Base-by-base conservation (phyloP, 1,139 yeast genomes). In the Eremothecium coryli region DNA sequence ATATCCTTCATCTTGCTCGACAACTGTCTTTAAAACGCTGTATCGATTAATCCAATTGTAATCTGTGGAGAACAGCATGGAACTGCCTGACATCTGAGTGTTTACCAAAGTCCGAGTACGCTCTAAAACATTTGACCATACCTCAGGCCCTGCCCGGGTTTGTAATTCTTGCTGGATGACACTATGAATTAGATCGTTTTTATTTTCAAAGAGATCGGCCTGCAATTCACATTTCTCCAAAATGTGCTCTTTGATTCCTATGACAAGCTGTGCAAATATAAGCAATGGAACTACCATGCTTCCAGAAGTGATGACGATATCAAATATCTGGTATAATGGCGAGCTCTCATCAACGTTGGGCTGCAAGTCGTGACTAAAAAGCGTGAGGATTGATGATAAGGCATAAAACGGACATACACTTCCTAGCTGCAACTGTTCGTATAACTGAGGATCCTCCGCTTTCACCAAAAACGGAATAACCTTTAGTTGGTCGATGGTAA, bases 371-470 rank as follows among this genome's bases (percentile, higher is more conserved):
- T 90, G 97, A 10, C 93, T 66, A 56, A 77, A 84, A 32, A 84
- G 49, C 1, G 97, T 85, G 30, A 90, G 64, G 1, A 88, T 63
- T 1, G 93, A 71, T 9, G 95, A 80, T 8, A 90, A 57, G 0
- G 85, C 82, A 48, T 70, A 80, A 40, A 75, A 73, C 0, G 81
- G 78, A 31, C 64, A 61, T 0, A 72, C 53, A 10, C 60, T 58
- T 26, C 63, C 64, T 12, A 82, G 49, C 14, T 73, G 64, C 7
- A 82, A 52, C 10, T 70, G 41, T 2, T 62, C 61, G 45, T 70
- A 76, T n/a, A 82, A 52, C 3, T 60, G 54, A 1, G 59, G 56
- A 46, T 82, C 93, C 2, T 65, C 61, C 2, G 51, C 49, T 26
- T 64, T 65, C 8, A 85, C 43, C 1, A 88, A 48, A 2, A 72